Percentiles rank a stretch among this genome's conserved stretches.
These are phyloP conservation scores for Acanthamoeba triangularis DNA, from an alignment of 208 protist species.

Conservation along the genomic window DNA sequence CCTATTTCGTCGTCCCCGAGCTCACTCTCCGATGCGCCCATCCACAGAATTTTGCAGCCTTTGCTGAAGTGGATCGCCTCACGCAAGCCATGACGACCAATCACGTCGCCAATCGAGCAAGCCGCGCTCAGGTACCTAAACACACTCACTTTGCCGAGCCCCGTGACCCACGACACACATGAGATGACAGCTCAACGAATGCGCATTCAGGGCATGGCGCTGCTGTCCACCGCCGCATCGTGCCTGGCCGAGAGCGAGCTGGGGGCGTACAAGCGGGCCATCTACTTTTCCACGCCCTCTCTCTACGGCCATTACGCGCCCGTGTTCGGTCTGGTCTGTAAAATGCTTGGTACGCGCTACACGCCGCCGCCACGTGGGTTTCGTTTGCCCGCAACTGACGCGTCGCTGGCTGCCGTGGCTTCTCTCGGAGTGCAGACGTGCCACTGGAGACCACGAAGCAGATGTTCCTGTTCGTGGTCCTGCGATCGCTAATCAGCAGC, in stretches of 20 bases:
- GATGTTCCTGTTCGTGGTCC: conserved; percentile 46
- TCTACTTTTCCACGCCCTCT: not conserved
- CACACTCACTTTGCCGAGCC: not conserved
- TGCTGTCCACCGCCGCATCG: conserved; percentile 25
- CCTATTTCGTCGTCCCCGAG: not conserved
- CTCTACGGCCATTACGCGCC: conserved; percentile 40
- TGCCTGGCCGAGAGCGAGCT: conserved; percentile 39
- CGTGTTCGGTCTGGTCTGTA: conserved; percentile 52
- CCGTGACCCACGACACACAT: too few species aligned
- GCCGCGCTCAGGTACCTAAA: conserved; percentile 13
- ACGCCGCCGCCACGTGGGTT: too few species aligned
- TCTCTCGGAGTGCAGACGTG: not conserved
- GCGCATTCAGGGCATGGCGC: conserved; percentile 50
- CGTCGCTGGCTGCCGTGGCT: not conserved
- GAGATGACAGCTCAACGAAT: too few species aligned
- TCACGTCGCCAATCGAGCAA: conserved; percentile 38
- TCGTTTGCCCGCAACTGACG: too few species aligned
- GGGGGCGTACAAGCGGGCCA: conserved; percentile 41
- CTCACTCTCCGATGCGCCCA: not conserved
- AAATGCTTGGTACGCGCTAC: not conserved
- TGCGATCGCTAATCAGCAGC: conserved; percentile 32
- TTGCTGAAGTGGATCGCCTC: conserved; percentile 32
- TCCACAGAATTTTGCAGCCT: conserved; percentile 38
- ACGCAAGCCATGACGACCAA: conserved; percentile 53
- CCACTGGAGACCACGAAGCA: not conserved